Evolutionary conservation across 805 yeast species (phyloP).

Genomic region (Wickerhamiella musiphila): DNA sequence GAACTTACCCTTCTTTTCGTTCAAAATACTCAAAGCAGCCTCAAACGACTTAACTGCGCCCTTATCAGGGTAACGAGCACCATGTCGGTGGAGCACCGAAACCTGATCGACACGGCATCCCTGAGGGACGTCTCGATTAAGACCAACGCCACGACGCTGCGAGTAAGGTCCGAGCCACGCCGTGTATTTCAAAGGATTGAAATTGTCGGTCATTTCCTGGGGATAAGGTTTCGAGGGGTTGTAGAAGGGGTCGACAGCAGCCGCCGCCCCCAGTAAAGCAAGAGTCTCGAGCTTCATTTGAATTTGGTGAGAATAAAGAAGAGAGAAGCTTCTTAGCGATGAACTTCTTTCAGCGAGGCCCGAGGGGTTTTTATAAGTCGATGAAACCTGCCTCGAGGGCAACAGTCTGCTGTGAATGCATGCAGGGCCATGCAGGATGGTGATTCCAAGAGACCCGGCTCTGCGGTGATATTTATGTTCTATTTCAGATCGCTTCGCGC

Average conservation of each 20-base stretch:
- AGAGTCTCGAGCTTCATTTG: too few relatives aligned
- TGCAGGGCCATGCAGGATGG: too few relatives aligned
- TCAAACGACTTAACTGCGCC: conserved; percentile 5
- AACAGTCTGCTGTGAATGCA: too few relatives aligned
- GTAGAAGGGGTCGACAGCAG: conserved; percentile 1
- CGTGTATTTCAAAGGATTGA: conserved; percentile 27
- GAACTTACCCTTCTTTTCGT: conserved; percentile 3
- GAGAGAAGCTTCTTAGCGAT: too few relatives aligned
- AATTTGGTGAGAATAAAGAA: too few relatives aligned
- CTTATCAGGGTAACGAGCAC: conserved; percentile 35
- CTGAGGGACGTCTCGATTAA: conserved; percentile 33
- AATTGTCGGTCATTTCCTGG: conserved; percentile 22
- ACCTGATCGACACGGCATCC: conserved; percentile 39
- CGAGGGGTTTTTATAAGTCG: too few relatives aligned
- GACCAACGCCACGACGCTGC: conserved; percentile 34
- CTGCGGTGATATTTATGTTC: too few relatives aligned
- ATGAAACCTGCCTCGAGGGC: too few relatives aligned
- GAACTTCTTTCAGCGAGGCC: too few relatives aligned
- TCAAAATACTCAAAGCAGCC: conserved; percentile 6
- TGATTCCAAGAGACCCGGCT: too few relatives aligned
- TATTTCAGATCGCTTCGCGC: too few relatives aligned
- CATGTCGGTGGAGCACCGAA: conserved; percentile 36
- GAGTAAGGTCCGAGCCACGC: conserved; percentile 36
- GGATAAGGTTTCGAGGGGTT: conserved; percentile 2
- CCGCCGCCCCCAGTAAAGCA: too few relatives aligned